Evolutionary conservation across 2,329 filamentous ascomycete genomes (phyloP), one percentile per base, ranked within the genome.

Genomic region (Colletotrichum limetticola): DNA sequence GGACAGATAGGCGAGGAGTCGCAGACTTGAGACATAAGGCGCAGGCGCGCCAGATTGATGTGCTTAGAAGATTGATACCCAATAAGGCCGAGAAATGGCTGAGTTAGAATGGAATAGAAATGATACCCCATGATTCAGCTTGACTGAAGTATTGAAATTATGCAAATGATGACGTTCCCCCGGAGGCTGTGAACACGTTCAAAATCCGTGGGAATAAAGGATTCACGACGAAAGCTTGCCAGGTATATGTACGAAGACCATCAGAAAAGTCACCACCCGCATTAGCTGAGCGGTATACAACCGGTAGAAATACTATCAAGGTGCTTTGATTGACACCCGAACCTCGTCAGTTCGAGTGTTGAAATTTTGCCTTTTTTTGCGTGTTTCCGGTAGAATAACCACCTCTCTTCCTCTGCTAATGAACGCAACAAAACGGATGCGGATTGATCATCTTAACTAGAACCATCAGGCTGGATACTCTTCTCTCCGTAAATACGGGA

Each of bases 21-120:
- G 85, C 90, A 68, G 90, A 92, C 56, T 82, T 92, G 74, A 90
- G 91, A 78, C 87, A 93, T 78, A 88, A 90, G 77, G 89, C 88
- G 58, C 85, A 94, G 78, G 85, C 90, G 49, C 90, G 90, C 76
- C 92, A 95, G 80, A 91, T 94, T 71, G 91, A 93, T 74, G 88
- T 92, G 12, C 78, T 94, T 77, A 86, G 87, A 76, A 90, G 88
- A 79, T 85, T 95, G 83, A 92, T 95, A 82, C 85, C 89, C 71
- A 92, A 88, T 77, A 91, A 91, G 66, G 66, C 71, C 14, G 71
- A 73, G 49, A 73, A 73, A 35, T 73, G 71, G 71, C 66, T 71
- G 46, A 70, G 46, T 61, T 73, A 62, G 5, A 42, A 67, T 35
- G 9, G 12, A n/a, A 49, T 16, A 5, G 30, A 22, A 57, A 71